Evolutionary conservation across 2,329 filamentous ascomycete species (phyloP), one percentile per base, ranked within the genome.

Genomic region (Capronia epimyces): DNA sequence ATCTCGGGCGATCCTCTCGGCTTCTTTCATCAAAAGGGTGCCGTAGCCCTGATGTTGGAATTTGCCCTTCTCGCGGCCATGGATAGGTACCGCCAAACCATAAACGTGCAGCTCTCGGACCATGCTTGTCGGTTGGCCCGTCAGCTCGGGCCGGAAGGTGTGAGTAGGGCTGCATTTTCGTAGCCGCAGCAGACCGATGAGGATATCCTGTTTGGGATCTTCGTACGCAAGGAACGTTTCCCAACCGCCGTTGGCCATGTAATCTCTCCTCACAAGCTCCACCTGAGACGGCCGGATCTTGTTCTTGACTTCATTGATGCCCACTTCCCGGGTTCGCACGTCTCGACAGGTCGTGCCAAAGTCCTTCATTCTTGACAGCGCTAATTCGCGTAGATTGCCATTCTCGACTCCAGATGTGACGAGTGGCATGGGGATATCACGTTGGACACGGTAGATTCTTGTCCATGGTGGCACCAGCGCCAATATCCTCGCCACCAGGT

Each of bases 331-430:
- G 1, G 93, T 98, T 12, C 93, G 84, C 20, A 98, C 93, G 64
- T 98, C 93, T 58, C 94, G 88, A 67, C 94, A 98, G 1, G 88
- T 89, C 0, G 93, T 98, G 43, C 94, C 94, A 62, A 98, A 97
- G 67, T 98, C 93, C 70, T 96, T 96, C 94, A 98, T 98, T 18
- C 93, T 80, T n/a, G 90, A 89, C 49, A 98, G 75, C 0, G 93
- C 91, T 43, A 98, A 75, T 69, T 98, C 93, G 56, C 93, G 83
- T 32, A 98, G 74, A 66, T 98, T 98, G 55, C 93, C 93, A 62
- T 98, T 98, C 71, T 98, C 93, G 0, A 98, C 93, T 34, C 93
- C 93, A 0, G 91, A 95, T 0, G 93, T 97, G n/a, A 98, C 94
- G 20, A 98, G 78, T 0, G 93, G 93, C 93, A 98, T 98, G n/a